phyloP scores from a whole-genome alignment of 2,329 filamentous ascomycete genomes.

The Aspergillus sp. region DNA sequence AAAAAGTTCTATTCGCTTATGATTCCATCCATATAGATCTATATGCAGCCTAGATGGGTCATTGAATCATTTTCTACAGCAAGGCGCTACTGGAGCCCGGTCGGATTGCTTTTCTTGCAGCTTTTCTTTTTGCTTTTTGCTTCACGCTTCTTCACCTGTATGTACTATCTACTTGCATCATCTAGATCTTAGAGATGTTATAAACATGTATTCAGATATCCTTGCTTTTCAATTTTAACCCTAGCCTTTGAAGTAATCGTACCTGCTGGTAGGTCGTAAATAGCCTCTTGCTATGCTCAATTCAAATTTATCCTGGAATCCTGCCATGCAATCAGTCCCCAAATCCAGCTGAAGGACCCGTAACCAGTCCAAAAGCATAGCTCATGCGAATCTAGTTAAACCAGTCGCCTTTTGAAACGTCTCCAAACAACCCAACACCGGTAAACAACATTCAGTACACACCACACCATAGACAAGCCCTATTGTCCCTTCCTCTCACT shows the following conservation, averaged over 20 bases:
- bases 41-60: constrained; percentile 19
- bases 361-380: too few species aligned
- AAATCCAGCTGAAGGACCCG: too few species aligned
- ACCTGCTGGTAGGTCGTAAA: background rate
- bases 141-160: background rate
- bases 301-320: too few species aligned
- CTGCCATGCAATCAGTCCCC: too few species aligned
- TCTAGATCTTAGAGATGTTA: background rate
- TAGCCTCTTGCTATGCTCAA: too few species aligned
- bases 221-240: background rate
- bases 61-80: constrained; percentile 22
- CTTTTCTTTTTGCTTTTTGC: background rate
- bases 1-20: constrained; percentile 8
- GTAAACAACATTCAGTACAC: too few species aligned
- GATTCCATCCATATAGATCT: constrained; percentile 16
- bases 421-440: too few species aligned
- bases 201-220: background rate
- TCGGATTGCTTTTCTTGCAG: constrained; percentile 11
- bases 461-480: too few species aligned
- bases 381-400: too few species aligned
- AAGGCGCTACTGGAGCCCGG: constrained; percentile 34
- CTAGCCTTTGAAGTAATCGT: background rate
- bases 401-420: too few species aligned
- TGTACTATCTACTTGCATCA: background rate
- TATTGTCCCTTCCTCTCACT: too few species aligned